A percentile compares a stretch with the other conserved stretches of the same genome.
Conservation (phyloP, 2,329 filamentous ascomycete genomes). For the Trichoderma sp. region DNA sequence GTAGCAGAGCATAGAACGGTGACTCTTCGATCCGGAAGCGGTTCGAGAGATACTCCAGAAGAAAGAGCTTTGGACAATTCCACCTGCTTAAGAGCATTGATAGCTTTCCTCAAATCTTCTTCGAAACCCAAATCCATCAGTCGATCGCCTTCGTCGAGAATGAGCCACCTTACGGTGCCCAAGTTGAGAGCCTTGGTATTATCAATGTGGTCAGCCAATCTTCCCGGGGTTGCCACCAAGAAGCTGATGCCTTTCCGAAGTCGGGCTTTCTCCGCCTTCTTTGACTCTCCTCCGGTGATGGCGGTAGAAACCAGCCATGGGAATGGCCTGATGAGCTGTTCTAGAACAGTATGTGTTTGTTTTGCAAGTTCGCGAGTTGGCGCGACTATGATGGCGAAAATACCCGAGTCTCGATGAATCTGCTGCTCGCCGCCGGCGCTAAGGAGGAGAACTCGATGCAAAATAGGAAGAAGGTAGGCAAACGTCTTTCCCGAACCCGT, state of each 20-base stretch:
- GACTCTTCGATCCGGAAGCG: conserved; percentile 71
- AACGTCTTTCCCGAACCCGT: conserved; percentile 97
- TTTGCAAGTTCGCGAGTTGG: conserved; percentile 93
- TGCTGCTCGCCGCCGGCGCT: conserved; percentile 54
- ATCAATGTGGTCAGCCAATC: conserved; percentile 85
- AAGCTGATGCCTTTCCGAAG: conserved; percentile 94
- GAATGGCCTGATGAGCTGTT: conserved; percentile 80
- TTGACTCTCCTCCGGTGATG: conserved; percentile 67
- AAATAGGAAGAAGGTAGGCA: conserved; percentile 89
- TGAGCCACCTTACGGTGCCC: conserved; percentile 85
- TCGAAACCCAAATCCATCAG: conserved; percentile 98
- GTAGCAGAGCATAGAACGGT: conserved; percentile 95
- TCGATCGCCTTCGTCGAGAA: conserved; percentile 95
- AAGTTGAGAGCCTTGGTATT: conserved; percentile 88
- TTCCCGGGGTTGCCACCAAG: conserved; percentile 87
- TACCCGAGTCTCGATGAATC: conserved; percentile 78
- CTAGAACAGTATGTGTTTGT: conserved; percentile 85
- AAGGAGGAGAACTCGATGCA: conserved; percentile 81
- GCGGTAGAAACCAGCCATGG: conserved; percentile 94
- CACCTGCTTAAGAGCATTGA: conserved; percentile 71
- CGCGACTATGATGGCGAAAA: conserved; percentile 92
- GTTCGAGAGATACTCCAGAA: conserved; percentile 55
- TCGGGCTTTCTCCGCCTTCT: conserved; percentile 84
- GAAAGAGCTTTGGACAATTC: conserved; percentile 57
- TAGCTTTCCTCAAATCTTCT: conserved; percentile 84